Evolutionary conservation across 1,284 basidiomycete species (phyloP), one percentile per base, ranked within the genome.

Genomic region (Heterobasidion irregulare): DNA sequence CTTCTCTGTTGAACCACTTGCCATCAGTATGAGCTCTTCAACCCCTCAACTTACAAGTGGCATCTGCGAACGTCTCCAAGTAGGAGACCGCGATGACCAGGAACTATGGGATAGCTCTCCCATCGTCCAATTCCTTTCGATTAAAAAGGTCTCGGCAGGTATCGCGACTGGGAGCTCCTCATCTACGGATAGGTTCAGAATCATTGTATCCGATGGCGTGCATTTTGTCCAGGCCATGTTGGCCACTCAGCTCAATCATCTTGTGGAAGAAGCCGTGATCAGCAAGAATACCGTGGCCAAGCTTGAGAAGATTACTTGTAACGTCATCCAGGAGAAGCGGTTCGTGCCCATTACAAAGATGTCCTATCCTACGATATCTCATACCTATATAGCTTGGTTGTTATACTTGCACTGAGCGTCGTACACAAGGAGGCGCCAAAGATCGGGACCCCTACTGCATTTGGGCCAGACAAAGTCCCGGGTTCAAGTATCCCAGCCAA

Each of bases 161-260:
- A 15, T 7, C 8, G 34, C 41, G 41, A 34, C 43, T 16, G 26
- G 26, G 26, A 32, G 12, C 15, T 26, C 77, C 70, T 65, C 72
- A 66, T 60, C 66, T 75, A 61, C 74, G 45, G 84, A 87, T 63
- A 75, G 88, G 58, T 86, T 80, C 69, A 82, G 87, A 57, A 77
- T 89, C 56, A 86, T 90, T 63, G 72, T 90, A 36, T 89, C 88
- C 1, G 94, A 97, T 68, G 92, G 94, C 48, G 72, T 77, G 36
- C 72, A 90, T 64, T 95, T 91, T 66, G 77, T 91, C 53, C 94
- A 96, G 70, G 86, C 91, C 35, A 98, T 99, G 97, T 78, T 99
- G 44, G 92, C 94, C 4, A 97, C 95, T 0, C 91, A 94, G 68
- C 79, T 95, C 53, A 98, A 98, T 65, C 64, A 78, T 16, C 72